Conservation (phyloP, 441 rosid species). For the California macrophylla region DNA sequence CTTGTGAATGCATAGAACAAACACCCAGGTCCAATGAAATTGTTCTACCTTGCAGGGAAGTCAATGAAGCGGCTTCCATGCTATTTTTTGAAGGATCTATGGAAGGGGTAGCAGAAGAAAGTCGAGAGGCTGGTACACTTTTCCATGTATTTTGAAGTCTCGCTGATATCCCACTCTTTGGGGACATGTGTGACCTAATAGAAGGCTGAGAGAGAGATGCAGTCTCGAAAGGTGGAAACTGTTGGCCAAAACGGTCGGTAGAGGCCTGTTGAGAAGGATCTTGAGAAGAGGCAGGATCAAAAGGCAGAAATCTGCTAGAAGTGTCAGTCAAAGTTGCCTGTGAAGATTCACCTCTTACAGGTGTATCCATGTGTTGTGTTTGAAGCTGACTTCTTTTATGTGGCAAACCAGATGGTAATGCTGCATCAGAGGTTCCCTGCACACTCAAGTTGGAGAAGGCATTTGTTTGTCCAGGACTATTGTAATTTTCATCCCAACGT, state of each 20-base stretch:
- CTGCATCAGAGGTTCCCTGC: slow-evolving; percentile 28
- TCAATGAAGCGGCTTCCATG: slow-evolving; percentile 29
- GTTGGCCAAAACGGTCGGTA: slow-evolving; percentile 24
- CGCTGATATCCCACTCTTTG: slow-evolving; percentile 31
- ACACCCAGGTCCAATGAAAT: slow-evolving; percentile 30
- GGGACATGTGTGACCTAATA: slow-evolving; percentile 29
- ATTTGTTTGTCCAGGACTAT: slow-evolving; percentile 26
- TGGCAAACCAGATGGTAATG: slow-evolving; percentile 33
- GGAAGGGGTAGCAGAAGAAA: slow-evolving; percentile 28
- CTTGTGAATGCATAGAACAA: slow-evolving; percentile 21
- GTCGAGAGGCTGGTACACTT: slow-evolving; percentile 32
- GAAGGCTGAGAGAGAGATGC: slow-evolving; percentile 31
- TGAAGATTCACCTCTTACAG: slow-evolving; percentile 27
- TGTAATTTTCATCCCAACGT: not conserved
- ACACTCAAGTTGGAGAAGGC: slow-evolving; percentile 21
- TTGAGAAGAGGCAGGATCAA: slow-evolving; percentile 26
- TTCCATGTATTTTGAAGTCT: slow-evolving; percentile 31
- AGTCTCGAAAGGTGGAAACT: slow-evolving; percentile 39
- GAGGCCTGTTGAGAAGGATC: slow-evolving; percentile 24
- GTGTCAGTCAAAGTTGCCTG: slow-evolving; percentile 20
- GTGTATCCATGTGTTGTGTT: slow-evolving; percentile 28
- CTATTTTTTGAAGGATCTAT: slow-evolving; percentile 27
- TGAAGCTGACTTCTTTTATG: slow-evolving; percentile 34
- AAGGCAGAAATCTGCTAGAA: slow-evolving; percentile 18
- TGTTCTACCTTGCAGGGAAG: slow-evolving; percentile 26